Conservation (phyloP, 2,329 filamentous ascomycete genomes). For the Aureobasidium sp. region DNA sequence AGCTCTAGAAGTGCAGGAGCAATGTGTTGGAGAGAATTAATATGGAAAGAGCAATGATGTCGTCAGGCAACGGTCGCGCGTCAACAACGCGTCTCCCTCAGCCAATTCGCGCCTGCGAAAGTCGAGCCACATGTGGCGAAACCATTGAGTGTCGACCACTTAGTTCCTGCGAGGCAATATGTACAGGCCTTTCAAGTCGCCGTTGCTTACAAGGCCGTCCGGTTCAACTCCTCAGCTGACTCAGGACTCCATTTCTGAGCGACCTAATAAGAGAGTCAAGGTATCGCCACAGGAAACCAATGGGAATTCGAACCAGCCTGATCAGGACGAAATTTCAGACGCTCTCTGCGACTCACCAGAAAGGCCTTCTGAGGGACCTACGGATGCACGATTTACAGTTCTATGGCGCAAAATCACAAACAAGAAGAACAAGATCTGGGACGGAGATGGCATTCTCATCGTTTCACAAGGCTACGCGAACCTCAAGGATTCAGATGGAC, state of each 20-base stretch:
- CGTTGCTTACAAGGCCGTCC: conserved; percentile 21
- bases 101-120: not conserved
- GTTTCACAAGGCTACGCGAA: conserved; percentile 51
- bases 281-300: conserved; percentile 12
- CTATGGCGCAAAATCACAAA: conserved; percentile 58
- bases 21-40: not conserved
- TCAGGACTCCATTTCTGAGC: conserved; percentile 6
- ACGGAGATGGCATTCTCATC: conserved; percentile 61
- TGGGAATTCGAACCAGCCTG: conserved; percentile 22
- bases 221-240: not conserved
- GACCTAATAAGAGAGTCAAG: conserved; percentile 1
- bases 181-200: conserved; percentile 27
- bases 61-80: conserved; percentile 13
- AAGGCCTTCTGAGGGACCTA: conserved; percentile 24
- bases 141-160: not conserved
- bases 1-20: too few species aligned
- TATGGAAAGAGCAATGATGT: not conserved
- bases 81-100: conserved; percentile 10
- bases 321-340: conserved; percentile 21
- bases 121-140: not conserved
- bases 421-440: conserved; percentile 74
- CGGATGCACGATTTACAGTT: conserved; percentile 38
- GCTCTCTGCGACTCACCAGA: conserved; percentile 18
- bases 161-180: not conserved
- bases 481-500: conserved; percentile 57